Evolutionary conservation across 2,329 filamentous ascomycete species (phyloP).

Genomic region (Apiospora koreana): DNA sequence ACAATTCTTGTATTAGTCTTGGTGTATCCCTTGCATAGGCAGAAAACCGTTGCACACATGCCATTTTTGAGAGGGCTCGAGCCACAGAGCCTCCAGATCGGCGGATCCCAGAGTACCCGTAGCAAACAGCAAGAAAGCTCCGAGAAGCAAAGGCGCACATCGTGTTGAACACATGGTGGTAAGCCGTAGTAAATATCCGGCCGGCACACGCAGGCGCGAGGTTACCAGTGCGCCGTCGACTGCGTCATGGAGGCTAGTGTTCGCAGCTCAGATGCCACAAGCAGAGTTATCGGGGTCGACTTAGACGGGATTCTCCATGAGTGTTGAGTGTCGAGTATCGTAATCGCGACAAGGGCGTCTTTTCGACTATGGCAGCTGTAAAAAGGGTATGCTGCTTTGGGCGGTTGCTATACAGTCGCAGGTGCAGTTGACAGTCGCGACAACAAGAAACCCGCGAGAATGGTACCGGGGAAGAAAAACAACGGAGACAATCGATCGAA

Average conservation of each 20-base stretch:
- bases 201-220: constrained; percentile 28
- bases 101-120: constrained; percentile 26
- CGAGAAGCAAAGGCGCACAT: constrained; percentile 25
- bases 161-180: constrained; percentile 26
- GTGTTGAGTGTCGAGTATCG: constrained; percentile 15
- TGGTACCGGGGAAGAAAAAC: not conserved
- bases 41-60: constrained; percentile 22
- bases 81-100: constrained; percentile 28
- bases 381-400: not conserved
- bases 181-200: constrained; percentile 20
- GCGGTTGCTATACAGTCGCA: not conserved
- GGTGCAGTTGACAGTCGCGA: not conserved
- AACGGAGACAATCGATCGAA: not conserved
- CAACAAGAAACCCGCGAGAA: not conserved
- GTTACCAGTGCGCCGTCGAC: constrained; percentile 28
- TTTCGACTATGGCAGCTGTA: not conserved
- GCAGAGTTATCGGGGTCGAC: constrained; percentile 14
- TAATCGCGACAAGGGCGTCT: not conserved
- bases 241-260: constrained; percentile 27
- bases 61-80: constrained; percentile 34
- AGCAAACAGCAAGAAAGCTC: constrained; percentile 27
- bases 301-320: constrained; percentile 22
- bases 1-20: constrained; percentile 21
- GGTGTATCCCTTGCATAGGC: constrained; percentile 10
- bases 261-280: constrained; percentile 18